phyloP scores from a whole-genome alignment of 1,139 yeast species.

The Yamadazyma mexicana region DNA sequence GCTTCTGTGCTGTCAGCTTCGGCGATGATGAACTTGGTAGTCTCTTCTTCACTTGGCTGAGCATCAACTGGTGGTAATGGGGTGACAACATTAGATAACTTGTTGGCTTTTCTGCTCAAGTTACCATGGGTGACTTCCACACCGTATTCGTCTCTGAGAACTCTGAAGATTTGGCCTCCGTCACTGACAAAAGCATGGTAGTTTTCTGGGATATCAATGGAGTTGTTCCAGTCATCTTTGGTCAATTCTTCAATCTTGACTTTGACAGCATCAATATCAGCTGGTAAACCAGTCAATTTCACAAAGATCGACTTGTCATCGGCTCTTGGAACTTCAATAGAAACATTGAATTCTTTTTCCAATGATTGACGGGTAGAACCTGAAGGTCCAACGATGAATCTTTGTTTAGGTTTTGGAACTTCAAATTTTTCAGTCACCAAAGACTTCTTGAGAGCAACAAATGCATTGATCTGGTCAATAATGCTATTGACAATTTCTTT shows the following conservation, averaged over 20 bases:
- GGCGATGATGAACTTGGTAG: slow-evolving; percentile 43
- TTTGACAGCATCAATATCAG: slow-evolving; percentile 56
- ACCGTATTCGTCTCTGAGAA: slow-evolving; percentile 51
- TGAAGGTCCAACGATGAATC: slow-evolving; percentile 77
- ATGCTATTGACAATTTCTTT: slow-evolving; percentile 71
- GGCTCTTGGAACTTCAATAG: slow-evolving; percentile 68
- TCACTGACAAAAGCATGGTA: slow-evolving; percentile 66
- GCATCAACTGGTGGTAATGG: slow-evolving; percentile 54
- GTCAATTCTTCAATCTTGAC: slow-evolving; percentile 53
- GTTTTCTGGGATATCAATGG: slow-evolving; percentile 56
- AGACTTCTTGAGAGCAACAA: slow-evolving; percentile 68
- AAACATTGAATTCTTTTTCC: slow-evolving; percentile 68
- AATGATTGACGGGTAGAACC: slow-evolving; percentile 74
- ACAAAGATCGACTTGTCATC: slow-evolving; percentile 46
- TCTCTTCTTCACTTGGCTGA: slow-evolving; percentile 41
- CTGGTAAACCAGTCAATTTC: slow-evolving; percentile 61
- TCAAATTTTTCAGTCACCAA: slow-evolving; percentile 56
- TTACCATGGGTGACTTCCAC: slow-evolving; percentile 69
- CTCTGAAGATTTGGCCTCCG: slow-evolving; percentile 65
- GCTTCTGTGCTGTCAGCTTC: slow-evolving; percentile 26
- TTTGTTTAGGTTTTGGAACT: slow-evolving; percentile 74
- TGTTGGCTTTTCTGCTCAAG: slow-evolving; percentile 48
- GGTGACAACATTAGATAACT: slow-evolving; percentile 43
- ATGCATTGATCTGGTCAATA: slow-evolving; percentile 58
- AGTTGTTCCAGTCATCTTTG: slow-evolving; percentile 48